These are phyloP conservation scores for Cyberlindnera mrakii DNA, from an alignment of 805 yeast genomes.

Conservation along the genomic window DNA sequence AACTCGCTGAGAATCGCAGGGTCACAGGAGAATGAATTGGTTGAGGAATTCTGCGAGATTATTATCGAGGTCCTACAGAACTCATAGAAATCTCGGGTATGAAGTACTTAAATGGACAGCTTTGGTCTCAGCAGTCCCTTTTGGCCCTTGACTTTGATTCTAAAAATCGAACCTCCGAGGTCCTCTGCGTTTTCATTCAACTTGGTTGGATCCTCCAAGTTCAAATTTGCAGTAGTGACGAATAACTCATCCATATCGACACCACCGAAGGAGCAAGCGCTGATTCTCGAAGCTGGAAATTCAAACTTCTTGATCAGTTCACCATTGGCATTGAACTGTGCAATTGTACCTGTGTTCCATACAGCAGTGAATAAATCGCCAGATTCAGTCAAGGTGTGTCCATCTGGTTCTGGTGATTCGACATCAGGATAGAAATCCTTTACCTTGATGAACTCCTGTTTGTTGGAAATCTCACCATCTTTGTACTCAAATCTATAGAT, in stretches of 20 bases:
- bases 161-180: slow-evolving; percentile 57
- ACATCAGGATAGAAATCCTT: slow-evolving; percentile 20
- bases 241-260: slow-evolving; percentile 47
- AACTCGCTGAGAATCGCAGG: slow-evolving; percentile 60
- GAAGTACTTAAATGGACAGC: slow-evolving; percentile 3
- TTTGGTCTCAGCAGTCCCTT: slow-evolving; percentile 27
- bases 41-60: slow-evolving; percentile 58
- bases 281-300: slow-evolving; percentile 55
- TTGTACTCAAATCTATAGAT: slow-evolving; percentile 45
- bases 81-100: not conserved
- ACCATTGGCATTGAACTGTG: slow-evolving; percentile 46
- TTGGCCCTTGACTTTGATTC: slow-evolving; percentile 32
- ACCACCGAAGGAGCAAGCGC: slow-evolving; percentile 72
- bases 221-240: slow-evolving; percentile 59
- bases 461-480: slow-evolving; percentile 32
- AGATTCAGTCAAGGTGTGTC: slow-evolving; percentile 50
- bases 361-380: slow-evolving; percentile 59
- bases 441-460: slow-evolving; percentile 33
- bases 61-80: slow-evolving; percentile 9
- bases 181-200: slow-evolving; percentile 34
- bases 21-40: slow-evolving; percentile 53
- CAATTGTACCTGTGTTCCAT: slow-evolving; percentile 54
- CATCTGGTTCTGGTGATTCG: slow-evolving; percentile 70
- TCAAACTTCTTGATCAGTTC: slow-evolving; percentile 41
- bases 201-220: slow-evolving; percentile 34